Percentiles rank a stretch among this genome's conserved stretches.
Conservation (phyloP, 495 filamentous ascomycete genomes). For the Friedmanniomyces simplex region DNA sequence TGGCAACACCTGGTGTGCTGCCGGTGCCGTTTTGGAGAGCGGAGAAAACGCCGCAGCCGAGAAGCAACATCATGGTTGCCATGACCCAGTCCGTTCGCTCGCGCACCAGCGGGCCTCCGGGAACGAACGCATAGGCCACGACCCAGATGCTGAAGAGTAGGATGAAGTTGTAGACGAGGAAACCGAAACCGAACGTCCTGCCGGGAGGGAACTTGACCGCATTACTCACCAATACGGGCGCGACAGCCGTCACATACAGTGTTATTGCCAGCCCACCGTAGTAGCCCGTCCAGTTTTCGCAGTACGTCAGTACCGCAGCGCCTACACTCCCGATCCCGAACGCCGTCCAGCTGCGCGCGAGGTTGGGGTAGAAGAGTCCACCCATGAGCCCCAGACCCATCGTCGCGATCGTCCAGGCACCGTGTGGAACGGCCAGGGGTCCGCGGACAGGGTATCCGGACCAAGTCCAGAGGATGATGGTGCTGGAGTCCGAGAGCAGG, state of each 20-base stretch:
- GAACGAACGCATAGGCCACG: constrained; percentile 98
- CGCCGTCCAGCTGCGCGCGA: constrained; percentile 69
- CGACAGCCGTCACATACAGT: constrained; percentile 71
- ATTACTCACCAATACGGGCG: constrained; percentile 62
- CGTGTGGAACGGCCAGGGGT: constrained; percentile 80
- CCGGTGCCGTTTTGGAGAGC: constrained; percentile 40
- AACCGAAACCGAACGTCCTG: constrained; percentile 73
- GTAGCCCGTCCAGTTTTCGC: constrained; percentile 79
- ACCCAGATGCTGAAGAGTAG: constrained; percentile 96
- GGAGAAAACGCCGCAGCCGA: constrained; percentile 79
- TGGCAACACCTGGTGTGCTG: neutral
- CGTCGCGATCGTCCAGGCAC: constrained; percentile 66
- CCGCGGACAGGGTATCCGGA: constrained; percentile 89
- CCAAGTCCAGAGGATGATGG: constrained; percentile 99
- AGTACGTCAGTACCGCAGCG: constrained; percentile 69
- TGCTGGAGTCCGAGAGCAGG: constrained; percentile 90
- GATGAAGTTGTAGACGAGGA: constrained; percentile 81
- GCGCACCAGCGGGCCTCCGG: constrained; percentile 82
- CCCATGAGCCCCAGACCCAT: constrained; percentile 79
- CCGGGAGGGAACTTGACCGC: constrained; percentile 66
- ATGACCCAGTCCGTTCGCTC: constrained; percentile 96
- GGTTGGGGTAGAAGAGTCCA: constrained; percentile 59
- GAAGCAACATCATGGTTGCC: constrained; percentile 69
- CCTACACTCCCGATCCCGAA: constrained; percentile 69
- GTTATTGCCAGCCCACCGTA: constrained; percentile 70